Evolutionary conservation across 345 rosid genomes (phyloP).

Genomic region (Carallia brachiata): DNA sequence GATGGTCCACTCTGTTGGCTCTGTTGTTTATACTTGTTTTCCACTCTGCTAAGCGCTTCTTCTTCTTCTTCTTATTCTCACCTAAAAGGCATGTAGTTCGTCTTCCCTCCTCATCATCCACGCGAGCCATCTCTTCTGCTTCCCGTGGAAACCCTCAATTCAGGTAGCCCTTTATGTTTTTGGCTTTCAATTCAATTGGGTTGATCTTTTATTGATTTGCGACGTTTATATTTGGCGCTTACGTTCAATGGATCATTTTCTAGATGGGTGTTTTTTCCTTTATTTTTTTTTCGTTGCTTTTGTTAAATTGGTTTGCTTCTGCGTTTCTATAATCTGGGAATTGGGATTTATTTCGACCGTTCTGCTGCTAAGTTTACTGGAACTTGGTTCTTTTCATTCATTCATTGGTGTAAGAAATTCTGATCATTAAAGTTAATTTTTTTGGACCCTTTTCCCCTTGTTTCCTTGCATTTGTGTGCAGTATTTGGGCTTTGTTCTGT

Average conservation of each 20-base stretch:
- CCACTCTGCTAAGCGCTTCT: constrained; percentile 15
- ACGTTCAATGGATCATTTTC: background rate
- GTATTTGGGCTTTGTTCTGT: no score
- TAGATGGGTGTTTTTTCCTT: background rate
- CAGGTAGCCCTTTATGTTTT: background rate
- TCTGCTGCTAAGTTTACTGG: no score
- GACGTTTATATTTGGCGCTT: background rate
- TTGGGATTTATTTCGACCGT: no score
- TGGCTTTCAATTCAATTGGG: background rate
- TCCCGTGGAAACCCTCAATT: background rate
- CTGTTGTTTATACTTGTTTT: constrained; percentile 21
- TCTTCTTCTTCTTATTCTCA: constrained; percentile 10
- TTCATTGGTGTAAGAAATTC: no score
- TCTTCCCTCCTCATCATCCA: background rate
- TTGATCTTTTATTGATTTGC: background rate
- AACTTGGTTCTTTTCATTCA: no score
- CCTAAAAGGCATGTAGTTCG: background rate
- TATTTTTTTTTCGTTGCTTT: background rate
- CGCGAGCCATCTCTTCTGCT: background rate
- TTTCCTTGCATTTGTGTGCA: no score
- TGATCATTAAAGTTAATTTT: no score
- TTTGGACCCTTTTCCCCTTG: no score
- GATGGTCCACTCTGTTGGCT: constrained; percentile 27
- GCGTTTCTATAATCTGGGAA: no score
- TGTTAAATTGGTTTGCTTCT: no score